Percentiles rank a stretch among this genome's conserved stretches.
These are phyloP conservation scores for Acacia pycnantha DNA, from an alignment of 331 rosid genomes.

Conservation along the genomic window DNA sequence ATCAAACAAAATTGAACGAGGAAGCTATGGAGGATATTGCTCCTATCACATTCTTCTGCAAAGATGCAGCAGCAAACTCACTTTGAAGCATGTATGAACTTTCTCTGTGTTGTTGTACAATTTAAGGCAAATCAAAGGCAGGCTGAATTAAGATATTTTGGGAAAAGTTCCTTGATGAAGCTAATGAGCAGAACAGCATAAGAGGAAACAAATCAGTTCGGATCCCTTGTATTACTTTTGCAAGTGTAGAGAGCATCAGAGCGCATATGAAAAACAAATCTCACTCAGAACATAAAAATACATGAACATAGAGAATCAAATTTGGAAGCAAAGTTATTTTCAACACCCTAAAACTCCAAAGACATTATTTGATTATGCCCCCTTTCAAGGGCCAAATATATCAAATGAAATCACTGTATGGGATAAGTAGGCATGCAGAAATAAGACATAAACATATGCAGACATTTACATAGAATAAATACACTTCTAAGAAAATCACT, in stretches of 20 bases:
- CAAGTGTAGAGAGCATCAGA: background rate
- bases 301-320: background rate
- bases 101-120: background rate
- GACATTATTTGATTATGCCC: background rate
- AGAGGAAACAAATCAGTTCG: background rate
- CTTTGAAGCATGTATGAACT: background rate
- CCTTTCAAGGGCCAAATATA: background rate
- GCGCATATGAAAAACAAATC: background rate
- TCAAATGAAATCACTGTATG: background rate
- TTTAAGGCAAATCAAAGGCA: background rate
- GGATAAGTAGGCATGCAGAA: background rate
- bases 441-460: background rate
- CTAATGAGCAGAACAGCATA: background rate
- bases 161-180: background rate
- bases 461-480: background rate
- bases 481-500: background rate
- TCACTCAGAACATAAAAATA: background rate
- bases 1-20: background rate
- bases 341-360: background rate
- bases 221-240: background rate
- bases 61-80: background rate
- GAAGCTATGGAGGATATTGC: background rate
- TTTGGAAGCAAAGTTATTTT: background rate
- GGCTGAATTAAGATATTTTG: background rate
- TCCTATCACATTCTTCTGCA: slow-evolving; percentile 12